Conservation (phyloP, 2,329 filamentous ascomycete genomes). For the Moelleriella libera region DNA sequence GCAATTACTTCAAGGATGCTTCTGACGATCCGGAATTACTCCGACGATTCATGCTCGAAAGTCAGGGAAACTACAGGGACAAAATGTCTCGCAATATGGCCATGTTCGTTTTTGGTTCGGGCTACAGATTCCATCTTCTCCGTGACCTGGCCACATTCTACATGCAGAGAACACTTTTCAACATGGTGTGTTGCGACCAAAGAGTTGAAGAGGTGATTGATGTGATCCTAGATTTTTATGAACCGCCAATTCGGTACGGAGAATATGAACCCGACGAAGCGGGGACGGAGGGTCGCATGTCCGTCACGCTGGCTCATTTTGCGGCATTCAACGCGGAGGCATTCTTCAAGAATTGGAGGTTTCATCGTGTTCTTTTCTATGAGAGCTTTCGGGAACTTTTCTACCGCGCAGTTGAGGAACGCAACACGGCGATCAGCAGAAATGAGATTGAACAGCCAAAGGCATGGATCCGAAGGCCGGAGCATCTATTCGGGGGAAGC, state of each 20-base stretch:
- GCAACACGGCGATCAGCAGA: too few relatives aligned
- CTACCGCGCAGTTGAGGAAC: too few relatives aligned
- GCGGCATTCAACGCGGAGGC: not conserved
- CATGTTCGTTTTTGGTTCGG: not conserved
- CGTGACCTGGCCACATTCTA: not conserved
- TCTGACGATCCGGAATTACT: not conserved
- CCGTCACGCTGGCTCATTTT: not conserved
- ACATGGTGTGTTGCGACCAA: not conserved
- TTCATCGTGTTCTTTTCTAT: too few relatives aligned
- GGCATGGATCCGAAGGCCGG: too few relatives aligned
- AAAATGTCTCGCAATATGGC: not conserved
- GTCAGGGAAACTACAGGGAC: not conserved
- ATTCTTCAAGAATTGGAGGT: too few relatives aligned
- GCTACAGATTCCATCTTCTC: not conserved
- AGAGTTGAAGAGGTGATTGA: not conserved
- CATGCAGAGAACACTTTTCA: not conserved
- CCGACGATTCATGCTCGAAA: not conserved
- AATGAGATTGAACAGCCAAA: too few relatives aligned
- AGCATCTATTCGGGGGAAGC: too few relatives aligned
- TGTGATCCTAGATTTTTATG: not conserved
- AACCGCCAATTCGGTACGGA: not conserved
- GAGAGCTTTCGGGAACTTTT: too few relatives aligned
- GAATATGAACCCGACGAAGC: too few relatives aligned
- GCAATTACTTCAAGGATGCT: not conserved
- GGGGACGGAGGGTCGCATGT: not conserved